Conservation (phyloP, 2,329 filamentous ascomycete genomes). For the Knoxdaviesia capensis region DNA sequence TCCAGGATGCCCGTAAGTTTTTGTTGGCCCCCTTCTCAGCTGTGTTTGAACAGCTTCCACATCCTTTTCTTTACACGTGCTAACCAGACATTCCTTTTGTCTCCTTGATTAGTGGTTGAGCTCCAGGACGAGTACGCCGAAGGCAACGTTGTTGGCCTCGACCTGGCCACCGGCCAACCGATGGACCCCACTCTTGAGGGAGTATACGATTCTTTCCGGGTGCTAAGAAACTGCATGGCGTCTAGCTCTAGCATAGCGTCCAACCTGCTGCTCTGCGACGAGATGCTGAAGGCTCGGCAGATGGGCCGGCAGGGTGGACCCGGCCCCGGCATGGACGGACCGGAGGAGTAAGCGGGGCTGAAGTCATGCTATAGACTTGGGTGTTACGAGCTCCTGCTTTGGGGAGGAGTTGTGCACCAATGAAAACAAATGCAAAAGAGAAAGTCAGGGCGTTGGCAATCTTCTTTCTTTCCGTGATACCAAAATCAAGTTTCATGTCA, state of each 20-base stretch:
- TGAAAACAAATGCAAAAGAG: no score
- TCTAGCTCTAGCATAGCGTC: conserved; percentile 90
- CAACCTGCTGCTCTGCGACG: conserved; percentile 87
- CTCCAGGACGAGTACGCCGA: conserved; percentile 74
- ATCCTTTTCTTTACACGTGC: conserved; percentile 2
- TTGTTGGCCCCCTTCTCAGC: neutral
- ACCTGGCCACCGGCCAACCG: conserved; percentile 69
- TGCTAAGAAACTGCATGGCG: conserved; percentile 80
- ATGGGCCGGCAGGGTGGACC: conserved; percentile 54
- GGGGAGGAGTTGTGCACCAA: no score
- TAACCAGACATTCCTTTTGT: conserved; percentile 5
- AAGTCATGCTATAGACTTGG: no score
- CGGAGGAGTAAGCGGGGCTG: conserved; percentile 24
- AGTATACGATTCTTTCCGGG: conserved; percentile 90
- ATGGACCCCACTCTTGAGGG: conserved; percentile 91
- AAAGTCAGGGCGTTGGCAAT: no score
- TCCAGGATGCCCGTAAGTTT: conserved; percentile 76
- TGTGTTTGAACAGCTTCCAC: neutral
- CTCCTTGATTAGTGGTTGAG: conserved; percentile 41
- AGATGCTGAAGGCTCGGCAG: conserved; percentile 92
- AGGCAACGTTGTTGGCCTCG: conserved; percentile 69
- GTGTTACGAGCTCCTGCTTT: no score
- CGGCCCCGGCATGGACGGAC: conserved; percentile 43
- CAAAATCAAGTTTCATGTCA: no score
- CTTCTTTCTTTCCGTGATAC: no score